Percentiles rank a stretch among this genome's conserved stretches.
phyloP scores from a whole-genome alignment of 2,329 filamentous ascomycete genomes.

The Aspergillus sp. region DNA sequence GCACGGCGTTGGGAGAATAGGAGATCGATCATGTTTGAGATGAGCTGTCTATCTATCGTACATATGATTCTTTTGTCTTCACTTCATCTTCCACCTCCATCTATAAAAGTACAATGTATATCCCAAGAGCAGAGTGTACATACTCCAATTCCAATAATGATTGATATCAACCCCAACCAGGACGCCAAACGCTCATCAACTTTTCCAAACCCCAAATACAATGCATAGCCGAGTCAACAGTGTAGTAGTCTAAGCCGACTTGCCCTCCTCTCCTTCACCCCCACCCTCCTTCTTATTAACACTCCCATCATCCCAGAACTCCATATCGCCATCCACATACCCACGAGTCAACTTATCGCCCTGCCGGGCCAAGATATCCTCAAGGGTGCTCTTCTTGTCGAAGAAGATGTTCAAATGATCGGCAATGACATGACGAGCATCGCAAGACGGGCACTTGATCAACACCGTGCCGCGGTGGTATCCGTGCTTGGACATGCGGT shows the following conservation, averaged over 20 bases:
- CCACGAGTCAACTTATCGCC: constrained; percentile 78
- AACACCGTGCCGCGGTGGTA: constrained; percentile 90
- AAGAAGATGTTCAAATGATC: constrained; percentile 74
- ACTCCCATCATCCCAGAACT: constrained; percentile 81
- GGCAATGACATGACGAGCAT: constrained; percentile 85
- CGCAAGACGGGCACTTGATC: constrained; percentile 83
- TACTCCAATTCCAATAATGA: neutral
- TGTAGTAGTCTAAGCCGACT: no score
- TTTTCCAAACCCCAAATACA: neutral
- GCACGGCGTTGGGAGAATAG: constrained; percentile 25
- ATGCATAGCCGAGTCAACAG: no score
- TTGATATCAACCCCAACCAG: neutral
- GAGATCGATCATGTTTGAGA: constrained; percentile 9
- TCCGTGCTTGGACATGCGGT: constrained; percentile 87
- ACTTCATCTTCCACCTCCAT: neutral
- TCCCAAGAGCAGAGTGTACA: constrained; percentile 24
- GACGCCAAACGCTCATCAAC: neutral
- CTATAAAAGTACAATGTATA: neutral
- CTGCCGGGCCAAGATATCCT: constrained; percentile 44
- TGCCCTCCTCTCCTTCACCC: constrained; percentile 7
- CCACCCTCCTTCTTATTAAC: constrained; percentile 31
- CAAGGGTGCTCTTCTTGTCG: constrained; percentile 44
- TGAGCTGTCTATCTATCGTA: constrained; percentile 2
- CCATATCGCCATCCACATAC: constrained; percentile 77
- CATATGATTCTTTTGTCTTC: constrained; percentile 1